Evolutionary conservation across 78 protist species (phyloP).

Genomic region (Dictyostelium purpureum): DNA sequence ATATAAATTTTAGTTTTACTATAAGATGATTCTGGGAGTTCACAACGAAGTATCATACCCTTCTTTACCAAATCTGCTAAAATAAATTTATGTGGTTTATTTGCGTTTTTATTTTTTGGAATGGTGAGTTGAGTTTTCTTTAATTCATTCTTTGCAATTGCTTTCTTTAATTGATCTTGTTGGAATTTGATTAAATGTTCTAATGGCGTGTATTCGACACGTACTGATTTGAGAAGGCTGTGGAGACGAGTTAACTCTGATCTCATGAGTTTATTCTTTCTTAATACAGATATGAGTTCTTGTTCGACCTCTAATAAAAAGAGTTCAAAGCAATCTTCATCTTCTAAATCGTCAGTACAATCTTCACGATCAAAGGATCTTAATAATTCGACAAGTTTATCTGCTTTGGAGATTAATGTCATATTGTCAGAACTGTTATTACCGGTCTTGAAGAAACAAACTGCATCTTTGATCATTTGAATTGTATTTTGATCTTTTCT

Average conservation of each 20-base stretch:
- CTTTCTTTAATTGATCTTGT: conserved; percentile 54
- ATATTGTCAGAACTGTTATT: conserved; percentile 27
- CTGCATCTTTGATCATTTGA: conserved; percentile 31
- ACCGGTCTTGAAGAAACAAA: conserved; percentile 15
- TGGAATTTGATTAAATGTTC: conserved; percentile 34
- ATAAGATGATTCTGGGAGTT: conserved; percentile 34
- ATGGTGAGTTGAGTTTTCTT: not conserved
- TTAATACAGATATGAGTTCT: conserved; percentile 8
- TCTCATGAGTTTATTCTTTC: conserved; percentile 62
- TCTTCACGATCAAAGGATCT: not conserved
- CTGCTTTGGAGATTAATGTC: conserved; percentile 12
- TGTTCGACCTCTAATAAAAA: conserved; percentile 49
- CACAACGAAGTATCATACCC: conserved; percentile 49
- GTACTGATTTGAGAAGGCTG: not conserved
- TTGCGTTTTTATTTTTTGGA: not conserved
- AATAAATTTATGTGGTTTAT: conserved; percentile 39
- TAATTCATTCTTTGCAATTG: conserved; percentile 54
- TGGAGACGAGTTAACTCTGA: conserved; percentile 52
- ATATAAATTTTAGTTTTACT: conserved; percentile 36
- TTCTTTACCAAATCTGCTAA: conserved; percentile 46
- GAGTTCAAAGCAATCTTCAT: conserved; percentile 10
- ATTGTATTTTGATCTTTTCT: conserved; percentile 36
- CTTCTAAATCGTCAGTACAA: not conserved
- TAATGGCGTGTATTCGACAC: conserved; percentile 38
- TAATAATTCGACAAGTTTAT: conserved; percentile 7